Evolutionary conservation across 257 asterid species (phyloP).

Genomic region (Capsicum pubescens): DNA sequence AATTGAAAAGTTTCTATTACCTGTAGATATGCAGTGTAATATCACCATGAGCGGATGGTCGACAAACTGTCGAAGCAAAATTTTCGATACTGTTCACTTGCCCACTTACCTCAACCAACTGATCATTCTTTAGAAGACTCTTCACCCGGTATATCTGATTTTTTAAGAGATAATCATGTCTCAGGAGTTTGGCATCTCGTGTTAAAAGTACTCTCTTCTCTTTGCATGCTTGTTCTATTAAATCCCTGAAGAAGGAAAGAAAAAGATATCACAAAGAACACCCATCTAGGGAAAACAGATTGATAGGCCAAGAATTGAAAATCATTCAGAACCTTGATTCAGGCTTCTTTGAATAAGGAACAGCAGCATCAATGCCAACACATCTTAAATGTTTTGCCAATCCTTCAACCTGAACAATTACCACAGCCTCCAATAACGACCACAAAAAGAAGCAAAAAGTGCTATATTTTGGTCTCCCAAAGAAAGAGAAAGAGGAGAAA

Average conservation of each 20-base stretch:
- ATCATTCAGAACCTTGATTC: slow-evolving; percentile 65
- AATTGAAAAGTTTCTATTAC: slow-evolving; percentile 78
- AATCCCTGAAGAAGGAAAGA: slow-evolving; percentile 55
- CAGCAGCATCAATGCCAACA: slow-evolving; percentile 94
- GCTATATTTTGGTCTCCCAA: not conserved
- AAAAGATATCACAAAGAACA: not conserved
- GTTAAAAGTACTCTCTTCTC: slow-evolving; percentile 89
- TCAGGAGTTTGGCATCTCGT: slow-evolving; percentile 83
- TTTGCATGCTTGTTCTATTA: slow-evolving; percentile 77
- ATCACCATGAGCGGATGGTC: not conserved
- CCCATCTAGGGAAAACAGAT: not conserved
- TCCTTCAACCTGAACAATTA: slow-evolving; percentile 75
- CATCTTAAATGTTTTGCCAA: slow-evolving; percentile 94
- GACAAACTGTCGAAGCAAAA: not conserved
- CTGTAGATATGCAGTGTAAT: slow-evolving; percentile 44
- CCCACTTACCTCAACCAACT: slow-evolving; percentile 72
- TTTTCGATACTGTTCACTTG: not conserved
- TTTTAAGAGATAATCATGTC: slow-evolving; percentile 73
- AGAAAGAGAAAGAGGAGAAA: not conserved
- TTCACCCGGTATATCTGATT: slow-evolving; percentile 82
- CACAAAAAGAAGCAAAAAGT: slow-evolving; percentile 9
- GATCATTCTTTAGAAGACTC: slow-evolving; percentile 80
- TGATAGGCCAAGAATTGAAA: not conserved
- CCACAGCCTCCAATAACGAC: not conserved
- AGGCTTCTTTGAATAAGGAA: slow-evolving; percentile 79